These are phyloP conservation scores for Termitomyces sp. DNA, from an alignment of 768 basidiomycete species.

Conservation along the genomic window DNA sequence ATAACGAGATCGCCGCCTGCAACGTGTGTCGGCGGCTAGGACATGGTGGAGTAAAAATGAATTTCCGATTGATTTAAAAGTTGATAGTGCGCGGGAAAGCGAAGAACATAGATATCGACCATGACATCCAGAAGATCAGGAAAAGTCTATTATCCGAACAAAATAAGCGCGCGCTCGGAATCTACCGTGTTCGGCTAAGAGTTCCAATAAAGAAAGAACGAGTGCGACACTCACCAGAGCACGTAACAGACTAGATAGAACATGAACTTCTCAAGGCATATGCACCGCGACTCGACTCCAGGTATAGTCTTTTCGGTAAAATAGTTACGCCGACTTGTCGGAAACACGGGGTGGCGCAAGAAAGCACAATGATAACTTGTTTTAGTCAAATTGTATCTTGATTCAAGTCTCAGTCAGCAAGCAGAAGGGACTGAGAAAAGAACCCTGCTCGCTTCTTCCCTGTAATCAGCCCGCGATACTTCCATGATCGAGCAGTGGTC, in stretches of 20 bases:
- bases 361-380: not conserved
- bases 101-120: not conserved
- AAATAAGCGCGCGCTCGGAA: not conserved
- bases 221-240: not conserved
- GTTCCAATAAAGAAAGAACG: not conserved
- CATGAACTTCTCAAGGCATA: not conserved
- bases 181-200: not conserved
- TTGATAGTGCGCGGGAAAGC: not conserved
- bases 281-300: not conserved
- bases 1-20: not conserved
- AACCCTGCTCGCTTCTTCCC: not conserved
- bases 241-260: not conserved
- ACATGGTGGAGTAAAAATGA: not conserved
- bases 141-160: not conserved
- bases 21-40: not conserved
- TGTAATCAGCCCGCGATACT: no score
- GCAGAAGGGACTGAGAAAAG: not conserved
- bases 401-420: not conserved
- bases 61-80: no score
- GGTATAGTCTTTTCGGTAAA: not conserved
- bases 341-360: not conserved
- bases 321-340: not conserved
- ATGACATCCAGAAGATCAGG: not conserved
- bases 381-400: not conserved
- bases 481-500: no score